phyloP scores from a whole-genome alignment of 768 basidiomycete species.

The Leccinellum luteum region DNA sequence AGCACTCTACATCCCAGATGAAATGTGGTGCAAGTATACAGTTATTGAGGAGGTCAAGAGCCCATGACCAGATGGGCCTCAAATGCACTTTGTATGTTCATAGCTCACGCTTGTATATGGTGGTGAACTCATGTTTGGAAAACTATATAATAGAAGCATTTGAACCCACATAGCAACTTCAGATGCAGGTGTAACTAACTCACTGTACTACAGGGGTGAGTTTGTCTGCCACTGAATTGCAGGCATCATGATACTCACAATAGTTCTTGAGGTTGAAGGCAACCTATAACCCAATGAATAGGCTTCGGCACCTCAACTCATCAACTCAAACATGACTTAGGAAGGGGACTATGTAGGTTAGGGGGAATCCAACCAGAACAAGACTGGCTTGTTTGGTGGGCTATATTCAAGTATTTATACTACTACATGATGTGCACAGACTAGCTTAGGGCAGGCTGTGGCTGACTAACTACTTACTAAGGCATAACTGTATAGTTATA shows the following conservation, averaged over 20 bases:
- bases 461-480: no score
- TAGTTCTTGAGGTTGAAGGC: constrained; percentile 3
- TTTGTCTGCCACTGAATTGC: not conserved
- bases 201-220: constrained; percentile 10
- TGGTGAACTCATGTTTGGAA: not conserved
- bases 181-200: not conserved
- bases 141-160: not conserved
- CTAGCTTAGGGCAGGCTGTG: no score
- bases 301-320: no score
- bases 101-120: constrained; percentile 1
- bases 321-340: no score
- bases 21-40: constrained; percentile 11
- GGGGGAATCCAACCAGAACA: no score
- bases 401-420: no score
- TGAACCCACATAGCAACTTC: no score
- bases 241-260: not conserved
- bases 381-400: no score
- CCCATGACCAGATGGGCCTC: constrained; percentile 5
- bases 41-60: constrained; percentile 1
- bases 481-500: no score
- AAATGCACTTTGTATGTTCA: not conserved
- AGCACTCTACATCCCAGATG: constrained; percentile 13
- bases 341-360: no score
- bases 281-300: no score
- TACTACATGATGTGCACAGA: no score